Base-by-base conservation (phyloP, 345 rosid species). In the Populus euphratica region DNA sequence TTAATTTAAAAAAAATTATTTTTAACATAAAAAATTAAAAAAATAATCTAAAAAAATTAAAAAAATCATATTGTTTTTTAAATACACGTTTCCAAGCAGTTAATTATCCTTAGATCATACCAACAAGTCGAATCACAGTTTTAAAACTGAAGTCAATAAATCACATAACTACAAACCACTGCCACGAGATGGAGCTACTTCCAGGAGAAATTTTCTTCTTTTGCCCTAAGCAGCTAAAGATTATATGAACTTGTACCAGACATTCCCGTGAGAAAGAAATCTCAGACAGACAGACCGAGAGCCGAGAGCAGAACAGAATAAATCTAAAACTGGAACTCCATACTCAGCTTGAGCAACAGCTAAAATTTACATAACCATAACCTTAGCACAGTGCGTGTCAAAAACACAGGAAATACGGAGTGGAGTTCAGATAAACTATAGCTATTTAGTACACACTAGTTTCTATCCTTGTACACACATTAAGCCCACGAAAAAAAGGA, bases 401-500 rank as follows among this genome's bases (percentile, higher is more conserved):
- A 77, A 67, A 67, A 69, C 75, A 70, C 72, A 66, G 29, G 77
- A 36, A 71, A 71, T 21, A 73, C 69, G 43, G 61, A 72, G 73
- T 79, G 43, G 61, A 72, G 73, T 79, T 77, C 72, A 14, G 79
- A 54, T 77, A 75, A 74, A 65, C 50, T 62, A 33, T 4, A 72
- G 80, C 72, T 29, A 78, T 76, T 36, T 63, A 76, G 78, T 73
- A 76, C 82, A 77, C 47, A 74, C 77, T 78, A 74, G 73, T 73
- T 79, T 76, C 73, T 84, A 82, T 79, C 82, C 82, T 86, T 81
- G 85, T 62, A 85, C 88, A 85, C 84, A 86, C 87, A 85, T 79
- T 76, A 86, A 89, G 94, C 87, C 96, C 96, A 90, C 64, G 38
- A 87, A 85, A 83, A 91, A 90, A 91, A 89, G 84, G 81, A 73